Base-by-base conservation (phyloP, 768 basidiomycete species). In the Pisolithus microcarpus region DNA sequence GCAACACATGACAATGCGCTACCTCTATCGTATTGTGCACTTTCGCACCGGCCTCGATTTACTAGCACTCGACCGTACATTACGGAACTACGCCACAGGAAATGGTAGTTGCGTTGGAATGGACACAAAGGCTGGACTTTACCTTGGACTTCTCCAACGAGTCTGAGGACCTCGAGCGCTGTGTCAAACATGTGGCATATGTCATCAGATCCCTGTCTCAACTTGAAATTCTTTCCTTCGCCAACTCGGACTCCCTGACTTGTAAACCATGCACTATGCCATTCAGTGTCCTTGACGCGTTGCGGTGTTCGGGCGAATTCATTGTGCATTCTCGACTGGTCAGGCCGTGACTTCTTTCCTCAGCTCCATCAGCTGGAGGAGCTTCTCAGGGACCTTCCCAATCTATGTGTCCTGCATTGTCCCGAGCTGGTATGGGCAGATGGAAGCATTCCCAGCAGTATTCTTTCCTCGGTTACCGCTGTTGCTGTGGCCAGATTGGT, bases 11-110 rank as follows among this genome's bases (percentile, higher is more conserved):
- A 58, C 65, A 30, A 39, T 45, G 16, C 58, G 55, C 4, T 54
- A 36, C 38, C 61, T 67, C 31, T 64, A 67, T 34, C 43, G 40
- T 30, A 57, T 63, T 11, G 49, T 66, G 1, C 59, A 54, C 39
- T 50, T 66, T 1, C 52, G 60, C 1, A 58, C 53, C 21, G 49
- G 24, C 10, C 54, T 48, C n/a, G 58, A 39, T 45, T 6, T 66
- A 9, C 23, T 48, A 10, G 60, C 61, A n/a, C 60, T 67, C n/a
- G 50, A 42, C 15, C 45, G 5, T 19, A 48, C 57, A 0, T 18
- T 66, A 26, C 34, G 43, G 7, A 49, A 45, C 13, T 63, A 57
- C 1, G 45, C 50, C 0, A 21, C 38, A 5, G 56, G 57, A 0
- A 48, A 53, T 31, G 49, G 56, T 3, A 55, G 52, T 10, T 5